phyloP scores from a whole-genome alignment of 2,329 filamentous ascomycete species.

The Emmonsiellopsis sp. region DNA sequence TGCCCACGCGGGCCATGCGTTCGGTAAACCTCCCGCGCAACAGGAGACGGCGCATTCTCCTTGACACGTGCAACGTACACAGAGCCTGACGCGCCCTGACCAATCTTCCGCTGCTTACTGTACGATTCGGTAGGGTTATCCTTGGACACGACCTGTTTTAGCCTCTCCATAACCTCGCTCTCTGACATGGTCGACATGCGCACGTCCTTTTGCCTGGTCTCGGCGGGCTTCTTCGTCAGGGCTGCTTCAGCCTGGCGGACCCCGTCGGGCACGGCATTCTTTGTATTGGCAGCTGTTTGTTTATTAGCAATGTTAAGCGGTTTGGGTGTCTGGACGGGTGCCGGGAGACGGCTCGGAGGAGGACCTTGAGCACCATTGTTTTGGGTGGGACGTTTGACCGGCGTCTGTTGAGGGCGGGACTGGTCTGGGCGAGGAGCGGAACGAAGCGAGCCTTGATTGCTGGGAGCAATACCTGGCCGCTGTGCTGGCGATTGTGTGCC shows the following conservation, averaged over 20 bases:
- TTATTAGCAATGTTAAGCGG: conserved; percentile 70
- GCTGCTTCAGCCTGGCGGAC: conserved; percentile 86
- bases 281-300: conserved; percentile 36
- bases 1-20: conserved; percentile 74
- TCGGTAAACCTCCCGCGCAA: conserved; percentile 68
- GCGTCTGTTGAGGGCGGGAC: conserved; percentile 27
- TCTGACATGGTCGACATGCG: conserved; percentile 99
- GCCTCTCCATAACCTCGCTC: conserved; percentile 89
- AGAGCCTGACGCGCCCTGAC: conserved; percentile 92
- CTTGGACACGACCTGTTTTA: conserved; percentile 90
- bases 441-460: conserved; percentile 25
- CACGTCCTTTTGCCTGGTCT: conserved; percentile 78
- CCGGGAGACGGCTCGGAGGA: conserved; percentile 50
- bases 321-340: conserved; percentile 53
- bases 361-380: conserved; percentile 39
- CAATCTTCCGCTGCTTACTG: conserved; percentile 99
- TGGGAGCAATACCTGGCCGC: conserved; percentile 16
- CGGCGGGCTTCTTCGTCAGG: conserved; percentile 65
- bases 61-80: conserved; percentile 97
- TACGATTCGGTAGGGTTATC: conserved; percentile 92
- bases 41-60: conserved; percentile 69
- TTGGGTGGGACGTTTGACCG: conserved; percentile 22
- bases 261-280: conserved; percentile 46
- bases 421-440: conserved; percentile 24
- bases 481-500: conserved; percentile 11